A percentile compares a stretch with the other conserved stretches of the same genome.
phyloP scores from a whole-genome alignment of 1,284 basidiomycete species.

The Apiotrichum mycotoxinovorans region DNA sequence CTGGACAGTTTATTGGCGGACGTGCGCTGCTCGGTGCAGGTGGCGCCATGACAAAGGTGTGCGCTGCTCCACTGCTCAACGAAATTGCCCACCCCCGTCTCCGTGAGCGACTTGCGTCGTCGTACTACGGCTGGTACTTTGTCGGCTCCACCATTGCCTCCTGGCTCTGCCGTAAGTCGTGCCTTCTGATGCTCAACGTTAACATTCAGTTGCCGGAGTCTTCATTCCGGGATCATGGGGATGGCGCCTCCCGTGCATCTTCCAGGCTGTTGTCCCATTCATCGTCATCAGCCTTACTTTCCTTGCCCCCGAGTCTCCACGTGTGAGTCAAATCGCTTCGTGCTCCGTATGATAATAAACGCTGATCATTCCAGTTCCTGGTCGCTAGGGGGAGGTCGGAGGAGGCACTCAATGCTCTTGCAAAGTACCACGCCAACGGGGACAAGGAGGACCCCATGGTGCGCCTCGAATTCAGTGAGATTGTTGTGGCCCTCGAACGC shows the following conservation, averaged over 20 bases:
- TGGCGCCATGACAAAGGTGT: constrained; percentile 29
- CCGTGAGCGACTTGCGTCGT: constrained; percentile 15
- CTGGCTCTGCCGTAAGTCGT: constrained; percentile 14
- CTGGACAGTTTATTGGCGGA: constrained; percentile 21
- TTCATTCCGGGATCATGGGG: constrained; percentile 29
- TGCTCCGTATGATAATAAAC: not conserved
- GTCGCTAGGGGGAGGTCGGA: constrained; percentile 13
- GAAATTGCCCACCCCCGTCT: constrained; percentile 28
- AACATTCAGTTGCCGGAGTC: constrained; percentile 16
- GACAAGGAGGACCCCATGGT: constrained; percentile 12
- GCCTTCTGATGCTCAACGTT: no score
- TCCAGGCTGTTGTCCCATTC: constrained; percentile 10
- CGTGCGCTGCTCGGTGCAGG: constrained; percentile 29
- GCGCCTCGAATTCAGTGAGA: constrained; percentile 25
- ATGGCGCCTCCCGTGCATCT: constrained; percentile 19
- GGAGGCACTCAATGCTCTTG: constrained; percentile 12
- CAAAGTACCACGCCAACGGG: constrained; percentile 22
- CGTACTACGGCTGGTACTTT: constrained; percentile 24
- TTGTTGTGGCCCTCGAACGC: constrained; percentile 25
- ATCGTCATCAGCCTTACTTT: constrained; percentile 8
- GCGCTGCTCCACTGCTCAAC: constrained; percentile 24
- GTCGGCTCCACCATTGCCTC: constrained; percentile 28
- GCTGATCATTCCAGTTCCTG: constrained; percentile 5
- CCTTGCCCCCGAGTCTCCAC: constrained; percentile 11
- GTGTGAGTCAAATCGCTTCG: not conserved